Percentiles rank a stretch among this genome's conserved stretches.
These are phyloP conservation scores for Lipomyces starkeyi DNA, from an alignment of 805 yeast species.

Conservation along the genomic window DNA sequence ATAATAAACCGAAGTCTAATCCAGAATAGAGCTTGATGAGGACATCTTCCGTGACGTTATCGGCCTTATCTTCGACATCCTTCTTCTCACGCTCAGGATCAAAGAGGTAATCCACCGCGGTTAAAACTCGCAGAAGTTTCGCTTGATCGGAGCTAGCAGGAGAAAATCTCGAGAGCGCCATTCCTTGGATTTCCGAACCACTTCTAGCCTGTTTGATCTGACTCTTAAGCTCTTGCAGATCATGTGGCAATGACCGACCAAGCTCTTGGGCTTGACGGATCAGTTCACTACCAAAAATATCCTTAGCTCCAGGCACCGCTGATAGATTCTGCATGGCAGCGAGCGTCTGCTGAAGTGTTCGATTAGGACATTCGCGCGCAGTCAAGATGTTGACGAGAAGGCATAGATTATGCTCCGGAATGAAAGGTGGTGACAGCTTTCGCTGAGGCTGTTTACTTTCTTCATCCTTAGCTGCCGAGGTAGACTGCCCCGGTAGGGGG, in stretches of 20 bases:
- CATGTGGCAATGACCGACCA: conserved; percentile 60
- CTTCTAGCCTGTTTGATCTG: conserved; percentile 52
- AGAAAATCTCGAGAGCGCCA: conserved; percentile 69
- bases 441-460: conserved; percentile 13
- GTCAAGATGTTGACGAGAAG: conserved; percentile 70
- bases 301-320: conserved; percentile 63
- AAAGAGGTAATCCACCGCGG: conserved; percentile 84
- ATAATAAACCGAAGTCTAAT: conserved; percentile 74
- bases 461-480: conserved; percentile 3
- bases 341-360: conserved; percentile 82
- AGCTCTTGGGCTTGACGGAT: conserved; percentile 66
- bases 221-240: conserved; percentile 56
- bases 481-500: conserved; percentile 11
- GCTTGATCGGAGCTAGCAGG: conserved; percentile 86
- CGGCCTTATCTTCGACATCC: conserved; percentile 35
- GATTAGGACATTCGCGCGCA: conserved; percentile 82
- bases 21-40: conserved; percentile 67
- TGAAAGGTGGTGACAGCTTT: conserved; percentile 58
- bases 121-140: conserved; percentile 79
- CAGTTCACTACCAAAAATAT: conserved; percentile 69
- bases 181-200: conserved; percentile 58
- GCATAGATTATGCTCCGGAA: conserved; percentile 67
- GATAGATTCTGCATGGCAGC: conserved; percentile 80
- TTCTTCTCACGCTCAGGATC: conserved; percentile 50
- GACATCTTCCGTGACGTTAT: conserved; percentile 47